Conservation (phyloP, 331 rosid genomes). For the Phaseolus coccineus region DNA sequence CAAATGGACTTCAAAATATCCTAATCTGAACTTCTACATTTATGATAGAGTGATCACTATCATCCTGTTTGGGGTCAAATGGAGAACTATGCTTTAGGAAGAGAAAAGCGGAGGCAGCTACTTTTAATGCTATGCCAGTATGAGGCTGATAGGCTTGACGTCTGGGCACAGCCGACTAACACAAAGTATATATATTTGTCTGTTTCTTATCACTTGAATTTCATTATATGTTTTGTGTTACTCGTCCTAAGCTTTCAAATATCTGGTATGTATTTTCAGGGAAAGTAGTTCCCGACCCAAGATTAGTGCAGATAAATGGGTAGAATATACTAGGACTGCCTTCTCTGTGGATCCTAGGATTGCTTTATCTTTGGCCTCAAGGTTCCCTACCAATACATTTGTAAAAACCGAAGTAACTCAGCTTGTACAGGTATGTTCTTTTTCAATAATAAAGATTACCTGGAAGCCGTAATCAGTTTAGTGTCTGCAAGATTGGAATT, state of each 20-base stretch:
- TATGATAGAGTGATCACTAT: constrained; percentile 67
- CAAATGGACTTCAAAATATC: constrained; percentile 35
- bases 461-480: constrained; percentile 26
- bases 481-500: constrained; percentile 31
- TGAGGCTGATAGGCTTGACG: constrained; percentile 98
- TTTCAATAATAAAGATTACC: constrained; percentile 28
- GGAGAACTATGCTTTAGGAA: constrained; percentile 81
- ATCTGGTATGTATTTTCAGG: constrained; percentile 57
- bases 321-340: constrained; percentile 89
- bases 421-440: constrained; percentile 78
- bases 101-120: constrained; percentile 87
- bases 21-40: constrained; percentile 31
- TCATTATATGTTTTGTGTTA: not conserved
- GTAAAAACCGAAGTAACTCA: constrained; percentile 88
- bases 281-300: constrained; percentile 75
- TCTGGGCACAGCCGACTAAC: constrained; percentile 96
- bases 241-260: constrained; percentile 13
- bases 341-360: constrained; percentile 94
- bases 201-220: constrained; percentile 27
- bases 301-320: constrained; percentile 89
- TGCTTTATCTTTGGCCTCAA: constrained; percentile 79
- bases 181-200: constrained; percentile 65
- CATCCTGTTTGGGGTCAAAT: constrained; percentile 99
- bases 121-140: constrained; percentile 93
- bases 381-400: constrained; percentile 83